Percentiles rank a stretch among this genome's conserved stretches.
Evolutionary conservation across 805 yeast genomes (phyloP).

Genomic region (Maudiozyma bulderi): DNA sequence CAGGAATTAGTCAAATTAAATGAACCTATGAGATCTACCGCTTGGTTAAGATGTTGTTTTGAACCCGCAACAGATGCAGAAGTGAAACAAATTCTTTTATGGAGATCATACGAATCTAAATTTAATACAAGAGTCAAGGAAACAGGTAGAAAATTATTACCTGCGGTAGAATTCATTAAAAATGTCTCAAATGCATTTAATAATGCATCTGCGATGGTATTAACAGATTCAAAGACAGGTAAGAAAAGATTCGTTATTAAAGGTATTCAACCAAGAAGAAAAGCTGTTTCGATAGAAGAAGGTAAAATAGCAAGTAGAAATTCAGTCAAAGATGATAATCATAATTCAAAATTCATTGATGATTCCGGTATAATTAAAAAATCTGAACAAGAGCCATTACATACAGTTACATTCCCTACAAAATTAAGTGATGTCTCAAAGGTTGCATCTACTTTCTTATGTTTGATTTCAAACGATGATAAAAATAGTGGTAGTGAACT

Average conservation of each 20-base stretch:
- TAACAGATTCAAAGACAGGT: conserved; percentile 51
- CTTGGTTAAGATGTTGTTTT: conserved; percentile 90
- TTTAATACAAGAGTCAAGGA: conserved; percentile 52
- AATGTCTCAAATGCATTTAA: conserved; percentile 86
- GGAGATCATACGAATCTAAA: conserved; percentile 90
- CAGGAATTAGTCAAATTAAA: conserved; percentile 52
- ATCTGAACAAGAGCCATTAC: conserved; percentile 20
- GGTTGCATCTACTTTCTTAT: conserved; percentile 25
- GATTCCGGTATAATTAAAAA: conserved; percentile 11
- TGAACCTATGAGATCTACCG: conserved; percentile 86
- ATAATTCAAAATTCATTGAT: conserved; percentile 15
- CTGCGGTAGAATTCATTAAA: conserved; percentile 94
- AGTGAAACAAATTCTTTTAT: conserved; percentile 87
- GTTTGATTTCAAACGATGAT: conserved; percentile 26
- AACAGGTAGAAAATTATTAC: conserved; percentile 55
- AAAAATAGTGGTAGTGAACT: conserved; percentile 22
- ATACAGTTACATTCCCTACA: conserved; percentile 21
- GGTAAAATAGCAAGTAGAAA: conserved; percentile 36
- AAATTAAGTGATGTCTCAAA: conserved; percentile 26
- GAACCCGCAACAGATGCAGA: conserved; percentile 70
- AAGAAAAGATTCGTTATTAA: conserved; percentile 80
- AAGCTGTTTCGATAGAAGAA: conserved; percentile 39
- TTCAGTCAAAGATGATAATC: conserved; percentile 7
- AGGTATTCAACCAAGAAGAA: conserved; percentile 82
- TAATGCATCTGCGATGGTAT: conserved; percentile 87